phyloP scores from a whole-genome alignment of 1,139 yeast genomes.

The Saccharomyces hybrid region DNA sequence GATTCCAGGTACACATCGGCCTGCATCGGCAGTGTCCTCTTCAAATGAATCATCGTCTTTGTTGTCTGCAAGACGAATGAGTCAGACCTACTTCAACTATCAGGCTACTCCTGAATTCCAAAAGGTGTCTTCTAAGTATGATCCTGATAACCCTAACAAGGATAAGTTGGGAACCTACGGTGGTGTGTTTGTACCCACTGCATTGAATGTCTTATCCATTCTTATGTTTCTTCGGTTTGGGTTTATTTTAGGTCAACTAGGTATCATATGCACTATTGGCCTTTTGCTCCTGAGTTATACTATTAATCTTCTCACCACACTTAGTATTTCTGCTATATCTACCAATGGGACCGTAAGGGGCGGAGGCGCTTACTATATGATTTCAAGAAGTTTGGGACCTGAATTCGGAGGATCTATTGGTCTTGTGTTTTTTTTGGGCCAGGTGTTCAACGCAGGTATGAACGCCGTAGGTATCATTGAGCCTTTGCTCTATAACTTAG shows the following conservation, averaged over 20 bases:
- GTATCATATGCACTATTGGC: slow-evolving; percentile 54
- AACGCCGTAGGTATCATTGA: slow-evolving; percentile 76
- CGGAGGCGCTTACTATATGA: slow-evolving; percentile 81
- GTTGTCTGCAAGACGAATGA: slow-evolving; percentile 11
- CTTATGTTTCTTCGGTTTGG: slow-evolving; percentile 77
- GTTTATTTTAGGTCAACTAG: slow-evolving; percentile 72
- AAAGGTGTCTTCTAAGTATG: slow-evolving; percentile 28
- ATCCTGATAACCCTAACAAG: slow-evolving; percentile 30
- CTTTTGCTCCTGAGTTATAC: slow-evolving; percentile 54
- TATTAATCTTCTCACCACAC: slow-evolving; percentile 59
- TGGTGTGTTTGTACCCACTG: slow-evolving; percentile 74
- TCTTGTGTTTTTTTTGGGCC: slow-evolving; percentile 67
- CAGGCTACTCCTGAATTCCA: slow-evolving; percentile 23
- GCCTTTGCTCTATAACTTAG: slow-evolving; percentile 60
- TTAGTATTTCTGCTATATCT: slow-evolving; percentile 70
- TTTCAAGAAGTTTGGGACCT: slow-evolving; percentile 69
- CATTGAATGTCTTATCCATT: slow-evolving; percentile 68
- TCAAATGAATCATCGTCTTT: slow-evolving; percentile 23
- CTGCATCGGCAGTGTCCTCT: slow-evolving; percentile 5
- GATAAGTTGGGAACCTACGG: slow-evolving; percentile 61
- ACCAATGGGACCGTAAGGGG: slow-evolving; percentile 80
- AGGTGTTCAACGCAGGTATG: slow-evolving; percentile 64
- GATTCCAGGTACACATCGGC: slow-evolving; percentile 32
- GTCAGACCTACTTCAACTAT: slow-evolving; percentile 24
- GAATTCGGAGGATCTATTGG: slow-evolving; percentile 84